These are phyloP conservation scores for Fagopyrum esculentum DNA, from an alignment of 148 eudicot genomes.

Conservation along the genomic window DNA sequence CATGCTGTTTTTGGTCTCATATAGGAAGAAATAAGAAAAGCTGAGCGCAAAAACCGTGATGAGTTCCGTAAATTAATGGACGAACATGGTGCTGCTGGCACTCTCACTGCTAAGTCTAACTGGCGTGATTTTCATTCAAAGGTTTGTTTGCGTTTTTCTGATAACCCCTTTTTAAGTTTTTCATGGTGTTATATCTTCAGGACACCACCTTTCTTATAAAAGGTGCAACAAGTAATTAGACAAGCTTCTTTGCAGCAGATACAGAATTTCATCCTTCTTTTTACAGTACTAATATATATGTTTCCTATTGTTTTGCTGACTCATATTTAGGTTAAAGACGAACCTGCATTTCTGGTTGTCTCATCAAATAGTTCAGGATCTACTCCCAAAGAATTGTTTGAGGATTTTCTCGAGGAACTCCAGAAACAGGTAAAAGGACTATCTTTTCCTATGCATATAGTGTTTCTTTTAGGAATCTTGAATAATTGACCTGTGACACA, in stretches of 20 bases:
- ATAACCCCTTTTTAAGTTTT: not conserved
- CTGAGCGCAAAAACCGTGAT: slow-evolving; percentile 91
- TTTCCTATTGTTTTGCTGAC: slow-evolving; percentile 14
- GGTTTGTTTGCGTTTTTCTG: slow-evolving; percentile 30
- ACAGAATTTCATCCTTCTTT: slow-evolving; percentile 5
- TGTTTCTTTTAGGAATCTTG: not conserved
- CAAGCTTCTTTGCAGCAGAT: not conserved
- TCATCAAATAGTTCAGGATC: slow-evolving; percentile 85
- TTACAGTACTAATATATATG: not conserved
- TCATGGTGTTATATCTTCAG: slow-evolving; percentile 5
- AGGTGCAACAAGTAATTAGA: not conserved
- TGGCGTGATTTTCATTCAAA: slow-evolving; percentile 89
- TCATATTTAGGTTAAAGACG: slow-evolving; percentile 64
- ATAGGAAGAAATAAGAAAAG: slow-evolving; percentile 84
- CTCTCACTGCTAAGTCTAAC: slow-evolving; percentile 49
- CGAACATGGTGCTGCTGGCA: slow-evolving; percentile 67
- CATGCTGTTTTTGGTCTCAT: slow-evolving; percentile 15
- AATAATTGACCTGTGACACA: not conserved
- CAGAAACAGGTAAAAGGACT: slow-evolving; percentile 54
- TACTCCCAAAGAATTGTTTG: slow-evolving; percentile 85
- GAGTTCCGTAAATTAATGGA: slow-evolving; percentile 94
- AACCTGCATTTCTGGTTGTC: slow-evolving; percentile 73
- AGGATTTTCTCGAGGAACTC: slow-evolving; percentile 88
- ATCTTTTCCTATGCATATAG: not conserved
- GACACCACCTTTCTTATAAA: not conserved